Base-by-base conservation (phyloP, 2,329 filamentous ascomycete species). In the Fusarium falciforme region DNA sequence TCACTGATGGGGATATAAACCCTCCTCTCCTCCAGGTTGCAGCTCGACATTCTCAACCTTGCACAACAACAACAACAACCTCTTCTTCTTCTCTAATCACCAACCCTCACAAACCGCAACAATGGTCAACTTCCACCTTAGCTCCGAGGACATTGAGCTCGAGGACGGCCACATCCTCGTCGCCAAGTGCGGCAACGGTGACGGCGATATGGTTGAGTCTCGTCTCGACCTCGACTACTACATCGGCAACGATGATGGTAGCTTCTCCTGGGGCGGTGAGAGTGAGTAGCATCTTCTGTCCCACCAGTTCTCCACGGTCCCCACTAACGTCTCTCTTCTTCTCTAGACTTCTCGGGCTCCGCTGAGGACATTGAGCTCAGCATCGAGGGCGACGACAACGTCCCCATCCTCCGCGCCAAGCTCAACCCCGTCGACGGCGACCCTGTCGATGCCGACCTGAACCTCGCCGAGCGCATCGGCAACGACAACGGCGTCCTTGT, bases 381-480 rank as follows among this genome's bases (percentile, higher is more conserved):
- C 8, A 73, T 89, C 4, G 89, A 91, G 80, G 88, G 87, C 25
- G 86, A 82, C 27, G 87, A 82, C 22, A 72, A 78, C 2, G 83
- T 87, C 25, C 88, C 89, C 40, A 77, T 91, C 52, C 87, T 91
- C 54, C 87, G 88, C 20, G 89, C 88, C 40, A 67, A 55, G 0
- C 84, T 91, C 35, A 76, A 67, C 42, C 83, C 85, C 35, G 58
- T 79, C 2, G 82, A 87, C 0, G 88, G 88, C 42, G 81, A 89
- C 20, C 62, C 66, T 2, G 67, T 81, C 2, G 67, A 79, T 8
- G 80, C 83, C 40, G 84, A 91, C 74, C 72, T 91, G 72, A 91
- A 91, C 82, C 84, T 91, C 7, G 79, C 85, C 4, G 88, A 90
- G 84, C 83, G 87, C 67, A 84, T 91, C 63, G 79, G 80, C 67